Conservation (phyloP, 768 basidiomycete genomes). For the Macrolepiota fuliginosa region DNA sequence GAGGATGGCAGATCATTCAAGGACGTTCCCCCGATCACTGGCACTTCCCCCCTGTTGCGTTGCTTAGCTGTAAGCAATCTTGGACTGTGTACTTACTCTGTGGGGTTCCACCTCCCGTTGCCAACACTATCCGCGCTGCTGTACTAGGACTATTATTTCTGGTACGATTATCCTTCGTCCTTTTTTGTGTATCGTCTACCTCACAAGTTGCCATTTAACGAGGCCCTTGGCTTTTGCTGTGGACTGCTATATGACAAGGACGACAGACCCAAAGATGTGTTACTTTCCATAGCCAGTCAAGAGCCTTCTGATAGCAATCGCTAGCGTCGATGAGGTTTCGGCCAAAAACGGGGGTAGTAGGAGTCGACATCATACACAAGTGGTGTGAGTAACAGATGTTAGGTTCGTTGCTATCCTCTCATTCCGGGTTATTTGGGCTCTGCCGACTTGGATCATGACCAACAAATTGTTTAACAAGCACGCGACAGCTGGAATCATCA, state of each 20-base stretch:
- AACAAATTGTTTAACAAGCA: neutral
- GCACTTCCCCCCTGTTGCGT: no score
- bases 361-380: neutral
- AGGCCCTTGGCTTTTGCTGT: no score
- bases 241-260: no score
- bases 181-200: no score
- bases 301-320: neutral
- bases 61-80: neutral
- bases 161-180: no score
- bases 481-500: conserved; percentile 2
- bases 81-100: neutral
- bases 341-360: neutral
- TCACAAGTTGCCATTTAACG: no score
- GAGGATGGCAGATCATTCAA: no score
- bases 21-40: no score
- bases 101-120: neutral
- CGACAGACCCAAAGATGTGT: no score
- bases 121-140: neutral
- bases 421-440: neutral
- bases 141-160: no score
- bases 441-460: no score
- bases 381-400: neutral
- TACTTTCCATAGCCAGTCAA: neutral
- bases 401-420: neutral
- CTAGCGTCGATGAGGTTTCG: neutral